A percentile compares a stretch with the other conserved stretches of the same genome.
Conservation (phyloP, 495 filamentous ascomycete species). For the Niebla homalea region DNA sequence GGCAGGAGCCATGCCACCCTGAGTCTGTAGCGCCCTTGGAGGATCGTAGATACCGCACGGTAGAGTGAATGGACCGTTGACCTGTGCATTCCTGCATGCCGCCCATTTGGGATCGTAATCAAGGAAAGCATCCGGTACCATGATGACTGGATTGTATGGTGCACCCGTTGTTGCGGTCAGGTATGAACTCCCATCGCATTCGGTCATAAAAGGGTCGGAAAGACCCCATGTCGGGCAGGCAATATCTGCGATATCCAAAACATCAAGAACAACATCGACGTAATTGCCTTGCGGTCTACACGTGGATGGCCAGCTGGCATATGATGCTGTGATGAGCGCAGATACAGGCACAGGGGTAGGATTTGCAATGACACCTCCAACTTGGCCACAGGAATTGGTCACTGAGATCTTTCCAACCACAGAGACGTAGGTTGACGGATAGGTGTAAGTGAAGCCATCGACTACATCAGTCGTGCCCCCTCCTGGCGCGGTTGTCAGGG, state of each 20-base stretch:
- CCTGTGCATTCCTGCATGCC: background rate
- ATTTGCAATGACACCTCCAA: conserved; percentile 1
- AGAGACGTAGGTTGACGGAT: conserved; percentile 10
- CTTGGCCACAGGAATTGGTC: conserved; percentile 7
- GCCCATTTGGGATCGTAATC: conserved; percentile 7
- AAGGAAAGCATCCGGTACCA: conserved; percentile 8
- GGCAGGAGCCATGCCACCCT: background rate
- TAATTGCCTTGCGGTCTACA: conserved; percentile 6
- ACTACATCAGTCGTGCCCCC: background rate
- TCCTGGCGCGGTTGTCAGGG: background rate
- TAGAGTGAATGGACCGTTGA: conserved; percentile 6
- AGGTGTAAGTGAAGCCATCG: conserved; percentile 9
- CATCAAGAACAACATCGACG: conserved; percentile 4
- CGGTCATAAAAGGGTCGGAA: conserved; percentile 5
- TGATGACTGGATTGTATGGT: conserved; percentile 10
- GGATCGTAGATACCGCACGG: conserved; percentile 14
- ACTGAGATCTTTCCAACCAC: conserved; percentile 7
- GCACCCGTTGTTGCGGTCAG: conserved; percentile 7
- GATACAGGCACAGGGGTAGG: conserved; percentile 8
- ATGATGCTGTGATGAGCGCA: conserved; percentile 10
- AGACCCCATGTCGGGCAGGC: conserved; percentile 12
- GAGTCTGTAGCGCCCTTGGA: conserved; percentile 4
- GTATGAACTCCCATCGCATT: conserved; percentile 5
- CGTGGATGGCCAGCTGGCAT: conserved; percentile 8
- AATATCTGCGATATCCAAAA: conserved; percentile 7